Base-by-base conservation (phyloP, 2,329 filamentous ascomycete species). In the Biscogniauxia mediterranea region DNA sequence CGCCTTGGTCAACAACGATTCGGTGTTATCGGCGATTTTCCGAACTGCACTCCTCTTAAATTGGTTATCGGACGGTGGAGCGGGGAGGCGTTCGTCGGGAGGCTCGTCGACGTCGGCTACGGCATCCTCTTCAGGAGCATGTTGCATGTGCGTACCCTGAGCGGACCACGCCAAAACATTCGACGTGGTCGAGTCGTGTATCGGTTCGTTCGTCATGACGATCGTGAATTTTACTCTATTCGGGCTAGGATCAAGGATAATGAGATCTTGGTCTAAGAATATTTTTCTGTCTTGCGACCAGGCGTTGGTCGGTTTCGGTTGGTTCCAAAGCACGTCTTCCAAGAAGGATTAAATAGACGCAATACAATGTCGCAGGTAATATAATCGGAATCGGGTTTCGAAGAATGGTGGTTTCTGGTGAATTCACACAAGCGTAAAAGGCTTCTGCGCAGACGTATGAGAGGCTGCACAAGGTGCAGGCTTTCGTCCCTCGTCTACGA, bases 1-100 rank as follows among this genome's bases (percentile, higher is more conserved):
- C 42, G 93, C 94, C 73, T 88, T 89, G 23, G 95, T 98, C 70
- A 99, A 81, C 49, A 99, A 85, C 15, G 95, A 98, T 70, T 92
- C 86, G 68, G 91, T 87, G 56, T 84, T 85, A 58, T 85, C 82
- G 32, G 75, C 79, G 38, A 82, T 76, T 49, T 79, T 77, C 70
- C 79, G 79, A 58, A 83, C 78, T 55, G 73, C 73, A 56, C 77
- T 81, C 75, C 79, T 80, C 70, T 76, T 76, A 73, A 80, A 87
- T 75, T 73, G 78, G 67, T 67, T 73, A 55, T 32, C 61, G 61
- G 61, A 52, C 64, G 67, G 57, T 66, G 63, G 71, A 67, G 61
- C 64, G 69, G 61, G 75, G 64, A 64, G 65, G 54, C 65, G 66
- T 72, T 77, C 71, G 78, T 97, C 93, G 70, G 93, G 93, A 55